phyloP scores from a whole-genome alignment of 148 eudicot species.

The Rhododendron henanense region DNA sequence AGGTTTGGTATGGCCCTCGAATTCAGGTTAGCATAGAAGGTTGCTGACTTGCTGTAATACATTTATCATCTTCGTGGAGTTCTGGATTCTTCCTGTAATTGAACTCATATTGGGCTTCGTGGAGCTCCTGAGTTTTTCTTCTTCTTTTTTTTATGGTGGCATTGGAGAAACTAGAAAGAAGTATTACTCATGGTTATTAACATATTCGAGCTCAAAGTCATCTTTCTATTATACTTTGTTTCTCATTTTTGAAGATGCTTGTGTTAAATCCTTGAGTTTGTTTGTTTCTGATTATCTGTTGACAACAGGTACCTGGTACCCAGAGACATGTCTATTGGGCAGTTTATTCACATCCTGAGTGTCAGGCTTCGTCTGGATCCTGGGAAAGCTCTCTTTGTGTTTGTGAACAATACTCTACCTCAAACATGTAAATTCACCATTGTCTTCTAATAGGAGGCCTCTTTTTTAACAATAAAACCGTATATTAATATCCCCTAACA shows the following conservation, averaged over 20 bases:
- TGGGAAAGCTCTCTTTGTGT: constrained; percentile 87
- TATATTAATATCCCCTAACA: not conserved
- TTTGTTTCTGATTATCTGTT: constrained; percentile 4
- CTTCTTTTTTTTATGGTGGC: not conserved
- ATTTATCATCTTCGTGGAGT: not conserved
- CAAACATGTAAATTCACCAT: constrained; percentile 54
- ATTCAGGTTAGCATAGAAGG: not conserved
- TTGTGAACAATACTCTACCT: constrained; percentile 77
- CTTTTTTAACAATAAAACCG: not conserved
- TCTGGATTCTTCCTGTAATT: not conserved
- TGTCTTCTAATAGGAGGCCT: not conserved
- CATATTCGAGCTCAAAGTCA: not conserved
- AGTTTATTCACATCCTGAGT: constrained; percentile 73
- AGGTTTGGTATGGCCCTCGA: not conserved
- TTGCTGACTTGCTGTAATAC: not conserved
- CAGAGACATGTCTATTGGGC: constrained; percentile 87
- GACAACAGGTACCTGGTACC: constrained; percentile 69
- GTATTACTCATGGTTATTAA: not conserved
- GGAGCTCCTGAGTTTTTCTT: not conserved
- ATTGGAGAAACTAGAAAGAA: not conserved
- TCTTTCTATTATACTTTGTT: not conserved
- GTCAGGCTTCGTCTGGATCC: constrained; percentile 75
- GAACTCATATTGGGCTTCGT: not conserved
- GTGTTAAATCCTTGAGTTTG: not conserved
- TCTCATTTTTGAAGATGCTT: not conserved